Base-by-base conservation (phyloP, 768 basidiomycete genomes). In the Podaxis carcinomalis region DNA sequence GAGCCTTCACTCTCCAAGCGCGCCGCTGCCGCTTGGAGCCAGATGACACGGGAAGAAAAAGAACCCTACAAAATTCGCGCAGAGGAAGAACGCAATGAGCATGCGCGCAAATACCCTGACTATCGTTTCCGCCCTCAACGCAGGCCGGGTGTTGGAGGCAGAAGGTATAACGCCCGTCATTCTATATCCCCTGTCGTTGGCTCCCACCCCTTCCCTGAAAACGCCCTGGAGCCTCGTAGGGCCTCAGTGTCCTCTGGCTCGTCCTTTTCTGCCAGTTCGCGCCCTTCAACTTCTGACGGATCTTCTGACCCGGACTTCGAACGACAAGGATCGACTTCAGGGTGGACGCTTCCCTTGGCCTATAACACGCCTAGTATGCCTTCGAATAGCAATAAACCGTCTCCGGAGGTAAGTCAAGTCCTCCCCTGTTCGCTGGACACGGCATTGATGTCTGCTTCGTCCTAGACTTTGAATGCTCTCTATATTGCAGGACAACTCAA, bases 21-120 rank as follows among this genome's bases (percentile, higher is more conserved):
- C 51, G 92, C 91, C 0, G 87, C 83, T 0, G 86, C 87, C 55
- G 86, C 88, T 32, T 95, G 93, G 93, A 80, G 78, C 40, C 74
- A 80, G 60, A 77, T 92, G 13, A 63, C 81, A 0, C 59, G 67
- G 0, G 75, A 78, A 46, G 82, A 84, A 57, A 82, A 74, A 63
- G 69, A 79, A 16, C 74, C 70, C 57, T 90, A 78, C 76, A 79
- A 80, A 66, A 66, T 69, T 6, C 74, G 80, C n/a, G 87, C 89
- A 1, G 79, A 80, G 42, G 64, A 70, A 61, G 86, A 87, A 75
- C 80, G 80, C 59, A 75, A 75, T 54, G 80, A 83, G 60, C 89
- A 90, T 60, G 79, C 80, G 7, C 75, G 77, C 13, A 69, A 74
- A 55, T 76, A 90, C 64, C 89, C 89, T 0, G 72, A 83, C 64